Base-by-base conservation (phyloP, 148 eudicot genomes). In the Selenicereus undatus region DNA sequence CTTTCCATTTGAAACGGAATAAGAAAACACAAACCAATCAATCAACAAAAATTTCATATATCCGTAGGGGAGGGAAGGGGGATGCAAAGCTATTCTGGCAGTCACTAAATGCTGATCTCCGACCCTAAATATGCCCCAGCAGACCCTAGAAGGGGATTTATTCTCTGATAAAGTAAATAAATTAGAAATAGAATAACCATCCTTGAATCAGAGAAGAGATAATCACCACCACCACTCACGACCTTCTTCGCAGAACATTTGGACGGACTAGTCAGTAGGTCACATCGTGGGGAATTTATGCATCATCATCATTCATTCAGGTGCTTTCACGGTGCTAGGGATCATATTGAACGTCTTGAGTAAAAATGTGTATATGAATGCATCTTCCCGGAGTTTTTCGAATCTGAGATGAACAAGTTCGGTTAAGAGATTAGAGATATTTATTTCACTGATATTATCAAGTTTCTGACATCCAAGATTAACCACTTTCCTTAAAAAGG, bases 311-410 rank as follows among this genome's bases (percentile, higher is more conserved):
- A 79, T 76, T 18, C 68, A 20, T 76, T 77, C 52, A 48, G 52
- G 58, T 3, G 58, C 4, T 1, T 22, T 80, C 18, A 50, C 77
- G 24, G 51, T 5, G 30, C 78, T 62, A 78, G 86, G 87, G 81
- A 87, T 81, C 88, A 90, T 82, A 86, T 88, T 79, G 12, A 90
- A 86, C 20, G 88, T 79, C 89, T 88, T 90, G 78, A 90, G 51
- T 69, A 90, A 73, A 76, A 87, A 90, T 51, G 89, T 81, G 52
- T 75, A 84, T n/a, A 82, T 80, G 75, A 90, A 87, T 50, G 93
- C 91, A 76, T 84, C 89, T 87, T 90, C 93, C 83, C 84, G 85
- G 60, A 88, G 89, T 81, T 87, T 88, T 81, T 90, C 91, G 72
- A 88, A 90, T 81, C 93, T 90, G 86, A 83, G 79, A 79, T 13